Conservation (phyloP, 1,284 basidiomycete genomes). For the Puccinia sorghi region DNA sequence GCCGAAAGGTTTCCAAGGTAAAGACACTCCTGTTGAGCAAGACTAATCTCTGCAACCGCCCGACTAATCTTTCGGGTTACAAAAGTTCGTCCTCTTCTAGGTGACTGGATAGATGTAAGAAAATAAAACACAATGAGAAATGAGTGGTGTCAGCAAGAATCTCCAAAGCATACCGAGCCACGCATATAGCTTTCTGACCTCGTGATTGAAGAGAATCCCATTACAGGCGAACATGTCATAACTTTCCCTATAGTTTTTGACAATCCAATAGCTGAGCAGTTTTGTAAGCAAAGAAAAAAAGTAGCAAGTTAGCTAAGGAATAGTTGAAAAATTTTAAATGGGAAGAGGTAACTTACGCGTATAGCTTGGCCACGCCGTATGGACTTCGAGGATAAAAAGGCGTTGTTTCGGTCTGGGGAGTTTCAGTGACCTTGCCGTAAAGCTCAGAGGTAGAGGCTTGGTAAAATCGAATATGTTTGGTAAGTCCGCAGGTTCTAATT, state of each 20-base stretch:
- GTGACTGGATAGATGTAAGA: conserved; percentile 62
- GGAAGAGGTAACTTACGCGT: conserved; percentile 58
- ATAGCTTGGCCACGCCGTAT: conserved; percentile 84
- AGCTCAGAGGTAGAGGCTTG: conserved; percentile 89
- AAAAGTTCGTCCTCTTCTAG: conserved; percentile 83
- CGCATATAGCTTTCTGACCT: conserved; percentile 56
- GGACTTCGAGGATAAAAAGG: conserved; percentile 91
- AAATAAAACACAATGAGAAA: not conserved
- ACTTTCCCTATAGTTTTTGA: conserved; percentile 77
- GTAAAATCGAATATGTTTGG: conserved; percentile 82
- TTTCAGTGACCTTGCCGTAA: conserved; percentile 87
- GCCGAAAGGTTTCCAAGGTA: conserved; percentile 89
- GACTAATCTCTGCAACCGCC: conserved; percentile 80
- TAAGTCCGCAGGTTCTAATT: conserved; percentile 83
- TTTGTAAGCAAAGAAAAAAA: not conserved
- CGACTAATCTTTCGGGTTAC: conserved; percentile 88
- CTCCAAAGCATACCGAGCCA: not conserved
- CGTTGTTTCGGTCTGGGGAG: conserved; percentile 84
- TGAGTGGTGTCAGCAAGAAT: not conserved
- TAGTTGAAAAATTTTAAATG: conserved; percentile 48
- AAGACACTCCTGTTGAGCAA: conserved; percentile 79
- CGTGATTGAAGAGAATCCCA: conserved; percentile 89
- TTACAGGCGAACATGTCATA: conserved; percentile 84
- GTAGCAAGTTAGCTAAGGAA: conserved; percentile 54
- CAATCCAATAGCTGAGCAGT: conserved; percentile 75